phyloP scores from a whole-genome alignment of 1,284 basidiomycete species.

The Ceratobasidium papillatum region DNA sequence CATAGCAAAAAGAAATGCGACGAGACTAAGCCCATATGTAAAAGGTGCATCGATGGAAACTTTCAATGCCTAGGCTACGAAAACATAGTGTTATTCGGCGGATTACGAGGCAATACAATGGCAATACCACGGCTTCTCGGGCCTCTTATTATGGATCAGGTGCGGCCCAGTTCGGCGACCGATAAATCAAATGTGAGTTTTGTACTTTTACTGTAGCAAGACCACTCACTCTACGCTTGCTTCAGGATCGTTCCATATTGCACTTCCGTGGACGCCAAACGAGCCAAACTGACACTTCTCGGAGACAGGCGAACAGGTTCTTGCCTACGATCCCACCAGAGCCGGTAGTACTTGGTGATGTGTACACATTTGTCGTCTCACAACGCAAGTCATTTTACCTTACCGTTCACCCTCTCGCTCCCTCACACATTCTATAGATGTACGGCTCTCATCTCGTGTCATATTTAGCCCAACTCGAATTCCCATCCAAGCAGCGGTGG shows the following conservation, averaged over 20 bases:
- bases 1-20: slow-evolving; percentile 11
- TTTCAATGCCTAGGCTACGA: slow-evolving; percentile 6
- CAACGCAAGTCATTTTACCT: not conserved
- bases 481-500: not conserved
- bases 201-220: not conserved
- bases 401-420: not conserved
- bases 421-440: not conserved
- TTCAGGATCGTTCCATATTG: not conserved
- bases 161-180: too few relatives aligned
- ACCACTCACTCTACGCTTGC: not conserved
- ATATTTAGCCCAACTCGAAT: slow-evolving; percentile 5
- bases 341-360: not conserved
- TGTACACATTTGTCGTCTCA: slow-evolving; percentile 3
- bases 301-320: not conserved
- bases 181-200: not conserved
- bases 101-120: not conserved
- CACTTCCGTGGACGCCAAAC: not conserved
- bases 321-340: not conserved
- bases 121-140: not conserved
- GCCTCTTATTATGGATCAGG: too few relatives aligned
- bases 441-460: not conserved
- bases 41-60: not conserved
- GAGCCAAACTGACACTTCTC: not conserved
- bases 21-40: slow-evolving; percentile 12
- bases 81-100: not conserved